Evolutionary conservation across 164 flowering plant species (phyloP), one percentile per base, ranked within the genome.

Genomic region (Platanus orientalis): DNA sequence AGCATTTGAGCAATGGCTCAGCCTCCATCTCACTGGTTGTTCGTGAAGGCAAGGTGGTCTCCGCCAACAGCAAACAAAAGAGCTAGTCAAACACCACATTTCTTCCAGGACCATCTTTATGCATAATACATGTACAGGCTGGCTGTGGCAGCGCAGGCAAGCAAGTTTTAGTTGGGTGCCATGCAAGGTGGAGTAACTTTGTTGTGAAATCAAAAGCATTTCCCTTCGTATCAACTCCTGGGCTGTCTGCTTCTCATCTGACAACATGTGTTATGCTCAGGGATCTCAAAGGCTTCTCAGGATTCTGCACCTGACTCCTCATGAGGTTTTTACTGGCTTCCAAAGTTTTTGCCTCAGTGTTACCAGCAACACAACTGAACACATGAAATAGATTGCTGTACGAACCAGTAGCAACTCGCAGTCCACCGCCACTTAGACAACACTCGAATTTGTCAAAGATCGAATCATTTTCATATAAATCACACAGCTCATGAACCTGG

Each of bases 71-170:
- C 79, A 65, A 70, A 73, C 75, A 59, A 73, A 75, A 74, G 69
- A 64, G 69, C 58, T 56, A 39, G 71, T 66, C 65, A 59, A 70
- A 71, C 55, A 58, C 58, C 48, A 63, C 60, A 17, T 63, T 59
- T 54, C 61, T 54, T 61, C 57, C 44, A 47, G 27, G 74, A 60
- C 61, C 73, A 54, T 58, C 71, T 65, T 84, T 76, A 90, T 61
- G 98, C 97, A 64, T 94, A 91, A 69, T 90, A 94, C 96, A 94
- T 94, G 82, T 94, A 94, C 91, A 94, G 71, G 78, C 98, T 94
- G 78, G 91, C 91, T 70, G 97, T 97, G 80, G 98, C 98, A 73
- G 98, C 98, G 78, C 98, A 94, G 40, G 98, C 98, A 45, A 93
- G 81, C 21, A 97, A 76, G 62, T 93, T 93, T 73, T 90, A 14